phyloP scores from a whole-genome alignment of 768 basidiomycete genomes.

The Imleria badia region DNA sequence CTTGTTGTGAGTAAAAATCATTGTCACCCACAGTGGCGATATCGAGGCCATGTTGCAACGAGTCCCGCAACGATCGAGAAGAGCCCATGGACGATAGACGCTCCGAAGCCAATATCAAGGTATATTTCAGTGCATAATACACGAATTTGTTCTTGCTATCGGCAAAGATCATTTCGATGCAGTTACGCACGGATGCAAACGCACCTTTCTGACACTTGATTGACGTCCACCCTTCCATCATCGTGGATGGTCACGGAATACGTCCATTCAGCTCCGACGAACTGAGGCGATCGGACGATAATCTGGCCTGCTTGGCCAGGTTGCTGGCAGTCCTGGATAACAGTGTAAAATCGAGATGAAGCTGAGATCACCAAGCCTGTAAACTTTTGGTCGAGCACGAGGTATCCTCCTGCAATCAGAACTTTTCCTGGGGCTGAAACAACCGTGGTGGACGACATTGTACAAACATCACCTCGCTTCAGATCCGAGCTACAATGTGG shows the following conservation, averaged over 20 bases:
- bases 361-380: slow-evolving; percentile 90
- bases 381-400: slow-evolving; percentile 87
- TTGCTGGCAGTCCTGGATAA: slow-evolving; percentile 43
- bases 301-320: slow-evolving; percentile 43
- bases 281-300: slow-evolving; percentile 87
- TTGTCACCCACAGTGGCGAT: slow-evolving; percentile 90
- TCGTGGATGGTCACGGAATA: slow-evolving; percentile 53
- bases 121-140: slow-evolving; percentile 80
- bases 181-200: neutral
- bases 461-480: neutral
- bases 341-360: slow-evolving; percentile 91
- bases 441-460: slow-evolving; percentile 56
- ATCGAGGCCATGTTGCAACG: slow-evolving; percentile 58
- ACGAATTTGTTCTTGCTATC: slow-evolving; percentile 86
- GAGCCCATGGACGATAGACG: slow-evolving; percentile 31
- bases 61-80: slow-evolving; percentile 41
- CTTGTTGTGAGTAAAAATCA: slow-evolving; percentile 95
- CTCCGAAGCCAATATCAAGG: slow-evolving; percentile 67
- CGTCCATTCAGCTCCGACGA: slow-evolving; percentile 74
- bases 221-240: slow-evolving; percentile 25
- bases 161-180: slow-evolving; percentile 10
- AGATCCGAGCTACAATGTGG: neutral
- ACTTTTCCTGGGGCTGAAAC: slow-evolving; percentile 96
- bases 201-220: slow-evolving; percentile 23
- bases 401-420: slow-evolving; percentile 92